phyloP scores from a whole-genome alignment of 805 yeast genomes.

The Yamadazyma sp. region DNA sequence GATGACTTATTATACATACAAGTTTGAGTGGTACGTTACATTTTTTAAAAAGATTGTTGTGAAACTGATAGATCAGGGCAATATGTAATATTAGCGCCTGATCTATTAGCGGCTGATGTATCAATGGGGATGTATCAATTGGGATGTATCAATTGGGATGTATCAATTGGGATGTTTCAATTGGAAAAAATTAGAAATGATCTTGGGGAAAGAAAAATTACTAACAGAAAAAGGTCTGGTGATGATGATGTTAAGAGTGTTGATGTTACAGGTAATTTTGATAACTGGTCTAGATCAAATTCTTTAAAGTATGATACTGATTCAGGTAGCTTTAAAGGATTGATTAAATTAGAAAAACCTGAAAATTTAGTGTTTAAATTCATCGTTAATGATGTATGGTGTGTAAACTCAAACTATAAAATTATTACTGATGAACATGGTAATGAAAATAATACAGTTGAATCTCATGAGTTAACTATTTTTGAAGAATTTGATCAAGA shows the following conservation, averaged over 20 bases:
- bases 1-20: too few relatives aligned
- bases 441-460: constrained; percentile 31
- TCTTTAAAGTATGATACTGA: constrained; percentile 11
- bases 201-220: too few relatives aligned
- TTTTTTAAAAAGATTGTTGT: too few relatives aligned
- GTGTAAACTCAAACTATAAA: constrained; percentile 19
- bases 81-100: too few relatives aligned
- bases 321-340: constrained; percentile 17
- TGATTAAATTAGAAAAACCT: constrained; percentile 18
- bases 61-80: too few relatives aligned
- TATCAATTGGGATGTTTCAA: neutral
- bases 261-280: constrained; percentile 40
- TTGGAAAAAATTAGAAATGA: neutral
- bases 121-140: too few relatives aligned
- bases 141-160: too few relatives aligned
- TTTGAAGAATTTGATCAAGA: constrained; percentile 20
- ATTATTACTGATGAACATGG: constrained; percentile 31
- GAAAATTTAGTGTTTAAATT: constrained; percentile 36
- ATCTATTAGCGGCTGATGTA: too few relatives aligned
- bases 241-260: constrained; percentile 10
- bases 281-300: constrained; percentile 33
- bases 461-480: constrained; percentile 22
- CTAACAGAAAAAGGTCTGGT: constrained; percentile 6
- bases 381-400: constrained; percentile 35
- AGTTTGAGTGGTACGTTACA: constrained; percentile 14